phyloP scores from a whole-genome alignment of 352 stramenopile species.

The Plasmopara viticola region DNA sequence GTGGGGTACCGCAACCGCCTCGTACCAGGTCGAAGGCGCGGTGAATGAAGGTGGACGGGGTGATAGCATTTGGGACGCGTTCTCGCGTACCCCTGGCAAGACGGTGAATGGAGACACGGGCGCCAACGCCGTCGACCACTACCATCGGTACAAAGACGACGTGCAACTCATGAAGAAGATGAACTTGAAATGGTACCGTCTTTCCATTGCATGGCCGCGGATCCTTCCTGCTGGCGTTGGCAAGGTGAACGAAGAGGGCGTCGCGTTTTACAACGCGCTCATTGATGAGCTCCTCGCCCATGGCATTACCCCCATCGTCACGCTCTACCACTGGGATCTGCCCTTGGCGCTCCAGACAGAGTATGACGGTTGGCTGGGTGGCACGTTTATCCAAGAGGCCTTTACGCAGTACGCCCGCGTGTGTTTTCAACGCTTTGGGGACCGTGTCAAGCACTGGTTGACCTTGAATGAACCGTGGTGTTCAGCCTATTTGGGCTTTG shows the following conservation, averaged over 20 bases:
- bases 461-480: slow-evolving; percentile 92
- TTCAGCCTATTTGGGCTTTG: slow-evolving; percentile 80
- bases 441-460: slow-evolving; percentile 91
- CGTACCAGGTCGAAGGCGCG: slow-evolving; percentile 92
- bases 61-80: slow-evolving; percentile 89
- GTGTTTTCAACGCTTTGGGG: slow-evolving; percentile 87
- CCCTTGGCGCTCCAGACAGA: slow-evolving; percentile 78
- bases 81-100: slow-evolving; percentile 55
- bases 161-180: slow-evolving; percentile 87
- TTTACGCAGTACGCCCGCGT: slow-evolving; percentile 82
- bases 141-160: slow-evolving; percentile 85
- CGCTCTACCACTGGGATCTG: slow-evolving; percentile 95
- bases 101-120: slow-evolving; percentile 71
- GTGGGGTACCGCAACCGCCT: slow-evolving; percentile 84
- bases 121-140: slow-evolving; percentile 88
- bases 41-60: slow-evolving; percentile 78
- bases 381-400: slow-evolving; percentile 40
- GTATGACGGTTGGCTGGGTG: slow-evolving; percentile 65
- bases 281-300: slow-evolving; percentile 82
- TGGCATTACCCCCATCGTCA: slow-evolving; percentile 87
- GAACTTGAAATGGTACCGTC: slow-evolving; percentile 85
- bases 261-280: slow-evolving; percentile 89
- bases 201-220: slow-evolving; percentile 89
- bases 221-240: slow-evolving; percentile 80
- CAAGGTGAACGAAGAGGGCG: slow-evolving; percentile 75